phyloP scores from a whole-genome alignment of 73 alveolate genomes.

The Uronychia setigera region DNA sequence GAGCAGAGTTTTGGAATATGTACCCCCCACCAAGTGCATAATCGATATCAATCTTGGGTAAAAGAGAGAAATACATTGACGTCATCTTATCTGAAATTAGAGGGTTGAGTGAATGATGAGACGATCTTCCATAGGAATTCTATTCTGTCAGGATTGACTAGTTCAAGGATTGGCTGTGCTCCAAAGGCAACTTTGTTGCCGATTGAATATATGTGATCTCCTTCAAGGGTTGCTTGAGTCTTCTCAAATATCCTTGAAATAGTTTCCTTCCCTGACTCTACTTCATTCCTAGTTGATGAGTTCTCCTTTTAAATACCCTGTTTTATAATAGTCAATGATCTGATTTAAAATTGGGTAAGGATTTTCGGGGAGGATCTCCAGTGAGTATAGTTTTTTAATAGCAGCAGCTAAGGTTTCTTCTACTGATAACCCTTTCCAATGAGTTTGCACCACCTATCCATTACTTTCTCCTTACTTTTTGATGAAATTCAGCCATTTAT shows the following conservation, averaged over 20 bases:
- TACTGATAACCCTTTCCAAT: not conserved
- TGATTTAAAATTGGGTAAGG: constrained; percentile 16
- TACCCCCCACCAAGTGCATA: constrained; percentile 31
- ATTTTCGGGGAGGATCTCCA: constrained; percentile 11
- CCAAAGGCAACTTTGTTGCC: constrained; percentile 9
- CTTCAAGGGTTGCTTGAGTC: not conserved
- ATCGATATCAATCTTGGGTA: not conserved
- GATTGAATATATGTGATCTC: not conserved
- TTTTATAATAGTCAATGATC: constrained; percentile 12
- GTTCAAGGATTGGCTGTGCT: constrained; percentile 7
- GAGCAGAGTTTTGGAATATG: not conserved
- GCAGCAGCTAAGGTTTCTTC: constrained; percentile 15
- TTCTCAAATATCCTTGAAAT: not conserved
- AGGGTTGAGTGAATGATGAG: not conserved
- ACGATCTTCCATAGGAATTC: constrained; percentile 1
- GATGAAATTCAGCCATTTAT: not conserved
- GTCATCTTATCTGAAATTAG: not conserved
- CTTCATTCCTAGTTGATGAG: too few species aligned
- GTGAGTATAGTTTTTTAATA: not conserved
- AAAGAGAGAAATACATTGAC: too few species aligned
- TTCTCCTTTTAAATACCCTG: too few species aligned
- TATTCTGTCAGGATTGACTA: constrained; percentile 10
- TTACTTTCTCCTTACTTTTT: not conserved
- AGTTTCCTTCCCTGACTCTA: constrained; percentile 1
- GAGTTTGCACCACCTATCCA: constrained; percentile 13